Evolutionary conservation across 2,329 filamentous ascomycete species (phyloP).

Genomic region (Botrytis squamosa): DNA sequence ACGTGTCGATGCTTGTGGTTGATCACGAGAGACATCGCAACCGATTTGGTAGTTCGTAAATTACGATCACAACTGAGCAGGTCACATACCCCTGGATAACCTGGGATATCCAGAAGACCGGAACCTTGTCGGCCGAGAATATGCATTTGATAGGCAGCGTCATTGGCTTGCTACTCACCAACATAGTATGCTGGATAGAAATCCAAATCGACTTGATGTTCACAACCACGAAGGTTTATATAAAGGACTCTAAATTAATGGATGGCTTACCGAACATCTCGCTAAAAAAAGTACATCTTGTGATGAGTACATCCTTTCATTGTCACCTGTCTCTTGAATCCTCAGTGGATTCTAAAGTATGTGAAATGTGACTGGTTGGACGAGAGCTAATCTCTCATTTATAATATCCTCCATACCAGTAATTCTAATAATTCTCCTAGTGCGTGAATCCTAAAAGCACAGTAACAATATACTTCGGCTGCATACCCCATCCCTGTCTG

Average conservation of each 20-base stretch:
- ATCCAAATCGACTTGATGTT: too few relatives aligned
- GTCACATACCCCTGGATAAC: conserved; percentile 63
- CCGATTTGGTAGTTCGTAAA: conserved; percentile 91
- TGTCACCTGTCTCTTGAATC: neutral
- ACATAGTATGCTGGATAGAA: too few relatives aligned
- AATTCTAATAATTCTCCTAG: neutral
- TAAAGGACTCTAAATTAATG: too few relatives aligned
- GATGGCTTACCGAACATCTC: too few relatives aligned
- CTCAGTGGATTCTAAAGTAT: neutral
- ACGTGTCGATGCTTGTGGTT: too few relatives aligned
- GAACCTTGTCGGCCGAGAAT: conserved; percentile 78
- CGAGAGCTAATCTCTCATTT: too few relatives aligned
- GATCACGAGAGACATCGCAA: too few relatives aligned
- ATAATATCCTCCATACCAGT: neutral
- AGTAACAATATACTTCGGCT: too few relatives aligned
- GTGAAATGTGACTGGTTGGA: neutral
- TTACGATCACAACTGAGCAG: conserved; percentile 68
- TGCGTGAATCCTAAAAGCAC: conserved; percentile 24
- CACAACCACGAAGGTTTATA: too few relatives aligned
- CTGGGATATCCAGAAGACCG: conserved; percentile 80
- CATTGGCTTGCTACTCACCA: conserved; percentile 68
- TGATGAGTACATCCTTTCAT: neutral
- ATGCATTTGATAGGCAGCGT: conserved; percentile 67
- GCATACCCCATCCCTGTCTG: too few relatives aligned
- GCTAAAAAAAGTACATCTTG: too few relatives aligned